Evolutionary conservation across 805 yeast species (phyloP), one percentile per base, ranked within the genome.

Genomic region (Jamesozyma rosinii): DNA sequence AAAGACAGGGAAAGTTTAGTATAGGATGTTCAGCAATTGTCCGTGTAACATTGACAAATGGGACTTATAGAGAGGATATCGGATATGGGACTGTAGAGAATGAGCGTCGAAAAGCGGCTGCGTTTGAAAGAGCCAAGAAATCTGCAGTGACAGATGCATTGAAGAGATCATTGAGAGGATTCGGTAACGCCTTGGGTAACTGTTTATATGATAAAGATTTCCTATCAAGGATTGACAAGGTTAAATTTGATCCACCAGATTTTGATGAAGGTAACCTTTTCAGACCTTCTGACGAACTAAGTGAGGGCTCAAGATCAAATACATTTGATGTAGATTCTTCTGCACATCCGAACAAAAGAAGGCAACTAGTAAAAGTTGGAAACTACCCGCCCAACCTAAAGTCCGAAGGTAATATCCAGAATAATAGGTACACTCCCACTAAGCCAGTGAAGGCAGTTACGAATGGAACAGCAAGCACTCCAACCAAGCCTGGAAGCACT

Each of bases 51-150:
- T 66, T 84, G 40, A 76, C 75, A 49, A 87, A 82, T 57, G 95
- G 95, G 0, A 75, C 90, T 0, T 83, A 65, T 53, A 84, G 83
- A 53, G 94, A 84, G 55, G 95, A 84, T 63, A 75, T 83, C 36
- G 95, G 95, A 0, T 84, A 83, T 58, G 95, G 95, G n/a, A 78
- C 78, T 39, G 76, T 81, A 15, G 92, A 84, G 38, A 83, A 82
- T 57, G 83, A 85, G 36, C 74, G 76, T 40, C 70, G 79, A 19
- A 81, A 80, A 54, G 77, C 88, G 0, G 74, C 75, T 62, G 94
- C 92, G 0, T 83, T 83, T 58, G 95, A 84, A 53, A 83, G 84
- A 53, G 83, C 89, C 44, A 83, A 81, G 61, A 84, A 84, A 53
- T 89, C 85, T 49, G 92, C 92, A 0, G 76, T 81, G 37, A 84